Percentiles rank a stretch among this genome's conserved stretches.
phyloP scores from a whole-genome alignment of 352 stramenopile genomes.

The Salisapilia sapeloensis region DNA sequence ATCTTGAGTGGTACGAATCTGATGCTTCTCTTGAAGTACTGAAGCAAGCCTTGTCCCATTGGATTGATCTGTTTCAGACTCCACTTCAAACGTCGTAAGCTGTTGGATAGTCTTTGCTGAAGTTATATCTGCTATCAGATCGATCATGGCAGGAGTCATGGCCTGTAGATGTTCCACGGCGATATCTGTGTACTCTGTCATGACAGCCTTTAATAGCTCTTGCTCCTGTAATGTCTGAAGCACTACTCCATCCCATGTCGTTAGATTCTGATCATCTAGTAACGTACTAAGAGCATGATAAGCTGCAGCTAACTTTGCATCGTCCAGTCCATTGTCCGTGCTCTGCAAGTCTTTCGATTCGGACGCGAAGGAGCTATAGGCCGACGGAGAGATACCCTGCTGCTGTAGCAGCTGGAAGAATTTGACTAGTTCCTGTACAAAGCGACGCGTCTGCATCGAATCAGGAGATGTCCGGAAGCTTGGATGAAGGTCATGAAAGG shows the following conservation, averaged over 20 bases:
- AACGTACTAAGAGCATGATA: slow-evolving; percentile 38
- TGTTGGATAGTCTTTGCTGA: slow-evolving; percentile 11
- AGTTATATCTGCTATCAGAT: slow-evolving; percentile 11
- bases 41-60: too few relatives aligned
- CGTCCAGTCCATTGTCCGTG: slow-evolving; percentile 1
- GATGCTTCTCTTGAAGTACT: too few relatives aligned
- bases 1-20: too few relatives aligned
- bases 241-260: slow-evolving; percentile 50
- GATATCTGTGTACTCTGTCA: slow-evolving; percentile 36
- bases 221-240: slow-evolving; percentile 20
- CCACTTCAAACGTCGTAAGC: slow-evolving; percentile 39
- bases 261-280: slow-evolving; percentile 24
- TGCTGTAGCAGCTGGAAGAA: slow-evolving; percentile 55
- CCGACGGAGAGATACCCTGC: slow-evolving; percentile 21
- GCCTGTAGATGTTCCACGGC: slow-evolving; percentile 51
- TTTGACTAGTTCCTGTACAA: slow-evolving; percentile 34
- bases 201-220: slow-evolving; percentile 16
- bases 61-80: too few relatives aligned
- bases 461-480: slow-evolving; percentile 16
- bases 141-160: slow-evolving; percentile 49
- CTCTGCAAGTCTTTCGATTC: slow-evolving; percentile 2
- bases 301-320: slow-evolving; percentile 16
- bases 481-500: slow-evolving; percentile 17
- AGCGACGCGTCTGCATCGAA: slow-evolving; percentile 26
- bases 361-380: slow-evolving; percentile 14